phyloP scores from a whole-genome alignment of 768 basidiomycete genomes.

The Boletus coccyginus region DNA sequence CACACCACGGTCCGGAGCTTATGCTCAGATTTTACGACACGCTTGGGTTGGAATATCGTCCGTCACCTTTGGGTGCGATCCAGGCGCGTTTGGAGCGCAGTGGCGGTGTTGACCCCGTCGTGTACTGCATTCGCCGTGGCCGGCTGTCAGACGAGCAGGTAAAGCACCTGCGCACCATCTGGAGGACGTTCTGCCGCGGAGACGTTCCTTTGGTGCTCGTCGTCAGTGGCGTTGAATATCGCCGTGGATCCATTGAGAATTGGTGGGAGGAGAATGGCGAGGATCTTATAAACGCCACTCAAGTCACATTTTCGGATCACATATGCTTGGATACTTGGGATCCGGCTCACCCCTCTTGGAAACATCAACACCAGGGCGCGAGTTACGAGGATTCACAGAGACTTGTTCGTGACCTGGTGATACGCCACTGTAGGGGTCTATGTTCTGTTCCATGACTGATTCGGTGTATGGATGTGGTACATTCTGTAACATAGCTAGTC shows the following conservation, averaged over 20 bases:
- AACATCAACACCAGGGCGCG: slow-evolving; percentile 7
- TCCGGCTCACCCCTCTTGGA: slow-evolving; percentile 19
- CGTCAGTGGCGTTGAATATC: slow-evolving; percentile 14
- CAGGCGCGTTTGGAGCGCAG: slow-evolving; percentile 8
- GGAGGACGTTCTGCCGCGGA: slow-evolving; percentile 11
- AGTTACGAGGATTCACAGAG: slow-evolving; percentile 18
- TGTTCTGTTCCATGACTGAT: slow-evolving; percentile 4
- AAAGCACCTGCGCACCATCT: slow-evolving; percentile 33
- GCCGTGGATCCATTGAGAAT: slow-evolving; percentile 13
- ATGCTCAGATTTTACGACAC: slow-evolving; percentile 19
- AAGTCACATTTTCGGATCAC: slow-evolving; percentile 18
- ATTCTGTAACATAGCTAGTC: slow-evolving; percentile 2
- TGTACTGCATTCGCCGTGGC: slow-evolving; percentile 37
- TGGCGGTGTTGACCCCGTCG: slow-evolving; percentile 26
- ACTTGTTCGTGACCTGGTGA: slow-evolving; percentile 11
- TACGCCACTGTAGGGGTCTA: slow-evolving; percentile 8
- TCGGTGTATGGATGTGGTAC: background rate
- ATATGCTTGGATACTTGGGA: slow-evolving; percentile 16
- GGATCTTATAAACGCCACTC: background rate
- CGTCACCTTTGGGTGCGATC: slow-evolving; percentile 15
- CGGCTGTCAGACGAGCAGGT: slow-evolving; percentile 30
- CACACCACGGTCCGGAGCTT: background rate
- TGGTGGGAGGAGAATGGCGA: slow-evolving; percentile 22
- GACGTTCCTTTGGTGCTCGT: slow-evolving; percentile 17
- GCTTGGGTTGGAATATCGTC: slow-evolving; percentile 16